Evolutionary conservation across 106 monocot species (phyloP).

Genomic region (Allium fistulosum): DNA sequence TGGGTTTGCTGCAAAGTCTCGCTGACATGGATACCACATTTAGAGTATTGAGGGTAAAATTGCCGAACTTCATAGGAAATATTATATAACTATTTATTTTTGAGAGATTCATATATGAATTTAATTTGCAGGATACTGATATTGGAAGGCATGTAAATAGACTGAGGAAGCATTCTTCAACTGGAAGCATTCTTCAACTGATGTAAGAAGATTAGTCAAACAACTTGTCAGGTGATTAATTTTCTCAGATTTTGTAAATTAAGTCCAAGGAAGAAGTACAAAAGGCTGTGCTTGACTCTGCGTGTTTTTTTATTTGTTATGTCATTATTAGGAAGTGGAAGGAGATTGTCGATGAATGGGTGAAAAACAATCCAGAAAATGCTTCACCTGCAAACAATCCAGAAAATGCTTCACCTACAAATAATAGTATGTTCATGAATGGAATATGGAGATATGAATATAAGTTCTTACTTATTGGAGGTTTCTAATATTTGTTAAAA

Average conservation of each 20-base stretch:
- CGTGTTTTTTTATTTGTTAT: background rate
- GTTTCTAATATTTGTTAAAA: slow-evolving; percentile 7
- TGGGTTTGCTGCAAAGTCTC: slow-evolving; percentile 42
- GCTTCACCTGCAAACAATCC: slow-evolving; percentile 13
- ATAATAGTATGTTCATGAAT: slow-evolving; percentile 32
- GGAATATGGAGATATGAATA: background rate
- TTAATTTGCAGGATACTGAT: slow-evolving; percentile 42
- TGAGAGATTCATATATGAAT: background rate
- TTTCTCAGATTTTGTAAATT: no score
- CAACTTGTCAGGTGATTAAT: slow-evolving; percentile 37
- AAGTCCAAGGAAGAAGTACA: no score
- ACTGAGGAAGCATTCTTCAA: slow-evolving; percentile 49
- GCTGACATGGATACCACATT: slow-evolving; percentile 67
- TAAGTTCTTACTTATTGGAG: background rate
- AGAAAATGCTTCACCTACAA: slow-evolving; percentile 23
- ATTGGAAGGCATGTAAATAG: slow-evolving; percentile 55
- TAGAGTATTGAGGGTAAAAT: slow-evolving; percentile 48
- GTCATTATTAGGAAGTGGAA: slow-evolving; percentile 42
- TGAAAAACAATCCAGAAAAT: slow-evolving; percentile 30
- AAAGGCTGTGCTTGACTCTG: no score
- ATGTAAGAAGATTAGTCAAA: slow-evolving; percentile 48
- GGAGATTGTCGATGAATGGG: slow-evolving; percentile 58
- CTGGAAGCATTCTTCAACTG: no score
- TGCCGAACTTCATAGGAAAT: background rate
- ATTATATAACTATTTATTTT: background rate